Conservation (phyloP, 345 rosid genomes). For the Heritiera fomes region DNA sequence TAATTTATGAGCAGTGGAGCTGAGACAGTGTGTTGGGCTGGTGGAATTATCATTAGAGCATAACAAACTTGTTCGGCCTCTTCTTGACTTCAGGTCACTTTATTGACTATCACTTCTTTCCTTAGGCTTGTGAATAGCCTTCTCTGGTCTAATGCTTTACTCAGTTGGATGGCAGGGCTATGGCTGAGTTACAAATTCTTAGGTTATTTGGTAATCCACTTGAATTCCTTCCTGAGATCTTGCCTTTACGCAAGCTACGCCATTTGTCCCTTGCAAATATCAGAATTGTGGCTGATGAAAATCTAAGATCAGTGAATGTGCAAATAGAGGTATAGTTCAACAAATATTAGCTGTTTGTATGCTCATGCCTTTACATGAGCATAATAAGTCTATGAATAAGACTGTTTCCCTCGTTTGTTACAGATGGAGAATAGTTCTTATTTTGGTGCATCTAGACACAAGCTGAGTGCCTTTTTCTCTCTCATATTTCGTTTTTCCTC, state of each 20-base stretch:
- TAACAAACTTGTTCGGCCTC: slow-evolving; percentile 94
- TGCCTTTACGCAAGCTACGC: slow-evolving; percentile 84
- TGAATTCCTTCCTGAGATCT: slow-evolving; percentile 96
- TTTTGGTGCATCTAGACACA: slow-evolving; percentile 91
- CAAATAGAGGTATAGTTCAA: slow-evolving; percentile 73
- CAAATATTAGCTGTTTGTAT: slow-evolving; percentile 10
- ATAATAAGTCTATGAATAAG: neutral
- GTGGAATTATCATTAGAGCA: slow-evolving; percentile 91
- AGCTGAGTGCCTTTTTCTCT: slow-evolving; percentile 96
- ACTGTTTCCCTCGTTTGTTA: slow-evolving; percentile 30
- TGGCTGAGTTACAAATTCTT: slow-evolving; percentile 81
- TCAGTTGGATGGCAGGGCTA: slow-evolving; percentile 72
- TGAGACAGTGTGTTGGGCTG: slow-evolving; percentile 80
- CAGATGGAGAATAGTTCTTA: slow-evolving; percentile 94
- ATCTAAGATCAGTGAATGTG: slow-evolving; percentile 83
- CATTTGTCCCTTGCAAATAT: slow-evolving; percentile 93
- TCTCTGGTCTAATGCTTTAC: slow-evolving; percentile 39
- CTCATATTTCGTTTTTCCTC: slow-evolving; percentile 97
- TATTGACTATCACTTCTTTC: slow-evolving; percentile 23
- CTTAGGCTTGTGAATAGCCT: slow-evolving; percentile 23
- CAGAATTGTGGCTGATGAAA: slow-evolving; percentile 88
- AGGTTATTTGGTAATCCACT: slow-evolving; percentile 96
- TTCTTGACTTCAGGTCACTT: slow-evolving; percentile 97
- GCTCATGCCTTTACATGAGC: slow-evolving; percentile 21
- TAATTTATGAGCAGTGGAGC: slow-evolving; percentile 65